A percentile compares a stretch with the other conserved stretches of the same genome.
Evolutionary conservation across 106 monocot species (phyloP).

Genomic region (Allium cepa): DNA sequence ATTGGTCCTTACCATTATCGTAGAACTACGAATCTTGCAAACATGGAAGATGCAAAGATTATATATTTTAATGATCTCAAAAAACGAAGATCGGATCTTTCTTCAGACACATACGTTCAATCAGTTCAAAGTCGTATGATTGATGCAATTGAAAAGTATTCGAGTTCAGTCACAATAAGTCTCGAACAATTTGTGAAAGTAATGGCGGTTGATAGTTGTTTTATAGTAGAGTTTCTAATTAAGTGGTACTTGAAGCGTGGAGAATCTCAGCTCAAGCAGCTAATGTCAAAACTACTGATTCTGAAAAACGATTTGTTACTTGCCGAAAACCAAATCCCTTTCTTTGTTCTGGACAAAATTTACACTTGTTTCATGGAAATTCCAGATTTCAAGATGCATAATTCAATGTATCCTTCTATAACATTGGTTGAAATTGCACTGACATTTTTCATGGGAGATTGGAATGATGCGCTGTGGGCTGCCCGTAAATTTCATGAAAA

Average conservation of each 20-base stretch:
- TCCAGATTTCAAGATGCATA: background rate
- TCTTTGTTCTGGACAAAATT: background rate
- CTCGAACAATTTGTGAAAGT: background rate
- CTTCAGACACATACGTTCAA: no score
- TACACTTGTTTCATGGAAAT: background rate
- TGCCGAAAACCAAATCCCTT: constrained; percentile 5
- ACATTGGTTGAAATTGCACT: no score
- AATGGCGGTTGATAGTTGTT: constrained; percentile 3
- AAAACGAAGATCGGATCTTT: no score
- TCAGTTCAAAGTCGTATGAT: no score
- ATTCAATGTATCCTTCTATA: no score
- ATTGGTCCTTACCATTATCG: no score
- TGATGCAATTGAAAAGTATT: background rate
- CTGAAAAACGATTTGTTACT: constrained; percentile 4
- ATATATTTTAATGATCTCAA: no score
- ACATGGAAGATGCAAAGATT: no score
- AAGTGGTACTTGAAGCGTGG: background rate
- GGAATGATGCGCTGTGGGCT: no score
- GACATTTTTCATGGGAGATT: no score
- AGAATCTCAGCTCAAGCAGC: background rate
- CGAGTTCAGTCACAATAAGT: background rate
- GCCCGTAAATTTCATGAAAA: no score
- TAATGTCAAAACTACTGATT: background rate
- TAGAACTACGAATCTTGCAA: no score
- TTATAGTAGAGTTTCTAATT: constrained; percentile 2